Conservation (phyloP, 1,284 basidiomycete species). For the Sporisorium exsertum region DNA sequence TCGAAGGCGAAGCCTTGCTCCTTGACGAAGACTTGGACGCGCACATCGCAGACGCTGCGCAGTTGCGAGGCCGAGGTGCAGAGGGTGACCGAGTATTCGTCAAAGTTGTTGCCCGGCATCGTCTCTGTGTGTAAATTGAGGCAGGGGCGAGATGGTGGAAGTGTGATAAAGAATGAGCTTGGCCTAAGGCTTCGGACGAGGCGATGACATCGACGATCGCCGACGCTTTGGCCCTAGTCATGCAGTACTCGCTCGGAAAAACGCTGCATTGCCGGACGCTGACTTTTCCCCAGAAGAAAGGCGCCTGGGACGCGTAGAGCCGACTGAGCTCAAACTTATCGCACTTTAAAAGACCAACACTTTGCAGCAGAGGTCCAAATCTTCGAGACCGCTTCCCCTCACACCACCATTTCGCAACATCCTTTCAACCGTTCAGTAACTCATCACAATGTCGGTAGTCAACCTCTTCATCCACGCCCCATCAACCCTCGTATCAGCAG, state of each 20-base stretch:
- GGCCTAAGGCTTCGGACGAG: background rate
- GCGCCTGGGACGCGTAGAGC: slow-evolving; percentile 1
- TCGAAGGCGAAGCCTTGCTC: slow-evolving; percentile 57
- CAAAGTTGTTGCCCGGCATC: slow-evolving; percentile 7
- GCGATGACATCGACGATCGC: background rate
- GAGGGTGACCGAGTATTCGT: slow-evolving; percentile 31
- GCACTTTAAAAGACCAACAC: background rate
- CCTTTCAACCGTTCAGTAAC: background rate
- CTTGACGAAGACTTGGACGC: slow-evolving; percentile 56
- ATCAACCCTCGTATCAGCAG: slow-evolving; percentile 54
- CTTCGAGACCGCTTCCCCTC: slow-evolving; percentile 1
- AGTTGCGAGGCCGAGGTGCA: slow-evolving; percentile 41
- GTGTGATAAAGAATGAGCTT: background rate
- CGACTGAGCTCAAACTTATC: background rate
- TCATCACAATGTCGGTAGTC: slow-evolving; percentile 48
- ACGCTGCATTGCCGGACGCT: slow-evolving; percentile 15
- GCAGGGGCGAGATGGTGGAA: background rate
- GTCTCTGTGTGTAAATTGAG: background rate
- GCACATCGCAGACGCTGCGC: slow-evolving; percentile 37
- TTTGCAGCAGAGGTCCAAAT: background rate
- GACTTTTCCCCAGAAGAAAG: background rate
- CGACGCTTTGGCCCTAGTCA: background rate
- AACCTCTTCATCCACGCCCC: slow-evolving; percentile 60
- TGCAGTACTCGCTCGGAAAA: background rate
- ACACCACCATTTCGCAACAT: background rate